A percentile compares a stretch with the other conserved stretches of the same genome.
Evolutionary conservation across 2,329 filamentous ascomycete genomes (phyloP).

Genomic region (Coniochaeta pulveracea): DNA sequence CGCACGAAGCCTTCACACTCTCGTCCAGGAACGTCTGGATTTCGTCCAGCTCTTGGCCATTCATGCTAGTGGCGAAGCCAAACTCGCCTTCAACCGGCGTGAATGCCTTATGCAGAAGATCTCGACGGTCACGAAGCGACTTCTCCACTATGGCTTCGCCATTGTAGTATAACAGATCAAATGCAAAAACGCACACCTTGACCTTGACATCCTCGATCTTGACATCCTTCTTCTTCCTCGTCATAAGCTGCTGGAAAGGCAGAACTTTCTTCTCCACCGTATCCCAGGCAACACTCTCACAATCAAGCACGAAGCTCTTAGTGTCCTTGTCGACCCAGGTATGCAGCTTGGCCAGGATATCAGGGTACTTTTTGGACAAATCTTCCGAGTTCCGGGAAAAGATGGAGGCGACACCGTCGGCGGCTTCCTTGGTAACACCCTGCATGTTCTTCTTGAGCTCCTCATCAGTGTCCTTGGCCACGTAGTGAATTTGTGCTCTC

Average conservation of each 20-base stretch:
- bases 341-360: constrained; percentile 79
- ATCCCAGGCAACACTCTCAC: constrained; percentile 96
- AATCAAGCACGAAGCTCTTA: constrained; percentile 95
- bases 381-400: constrained; percentile 98
- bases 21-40: constrained; percentile 91
- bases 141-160: constrained; percentile 84
- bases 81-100: constrained; percentile 78
- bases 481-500: constrained; percentile 96
- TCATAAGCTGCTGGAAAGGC: constrained; percentile 97
- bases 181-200: constrained; percentile 94
- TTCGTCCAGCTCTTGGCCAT: constrained; percentile 82
- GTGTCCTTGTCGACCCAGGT: constrained; percentile 85
- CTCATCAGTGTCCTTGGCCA: constrained; percentile 65
- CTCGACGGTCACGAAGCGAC: constrained; percentile 70
- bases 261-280: constrained; percentile 88
- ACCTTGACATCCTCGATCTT: constrained; percentile 92
- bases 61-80: constrained; percentile 73
- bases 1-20: constrained; percentile 88
- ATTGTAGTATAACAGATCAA: constrained; percentile 88
- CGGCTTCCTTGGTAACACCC: constrained; percentile 52
- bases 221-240: constrained; percentile 92
- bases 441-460: constrained; percentile 53
- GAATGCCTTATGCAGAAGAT: constrained; percentile 65
- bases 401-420: constrained; percentile 73
- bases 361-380: constrained; percentile 92